Evolutionary conservation across 805 yeast genomes (phyloP).

Genomic region (Phaffomyces antillensis): DNA sequence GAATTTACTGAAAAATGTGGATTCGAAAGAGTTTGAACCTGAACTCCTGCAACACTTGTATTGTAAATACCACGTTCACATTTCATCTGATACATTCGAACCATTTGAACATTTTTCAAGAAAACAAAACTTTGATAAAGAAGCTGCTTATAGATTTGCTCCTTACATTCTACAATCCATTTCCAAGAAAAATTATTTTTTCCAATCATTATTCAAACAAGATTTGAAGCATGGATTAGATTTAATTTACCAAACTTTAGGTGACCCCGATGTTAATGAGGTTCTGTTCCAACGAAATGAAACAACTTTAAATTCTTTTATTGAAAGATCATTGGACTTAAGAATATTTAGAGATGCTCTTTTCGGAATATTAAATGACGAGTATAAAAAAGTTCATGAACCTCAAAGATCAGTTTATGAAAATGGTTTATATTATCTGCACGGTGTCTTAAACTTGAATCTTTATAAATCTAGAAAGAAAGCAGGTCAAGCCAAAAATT

Average conservation of each 20-base stretch:
- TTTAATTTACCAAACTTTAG: constrained; percentile 60
- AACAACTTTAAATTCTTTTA: constrained; percentile 36
- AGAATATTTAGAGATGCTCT: constrained; percentile 42
- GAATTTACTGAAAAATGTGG: constrained; percentile 38
- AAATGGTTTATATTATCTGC: constrained; percentile 60
- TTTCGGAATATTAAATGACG: constrained; percentile 37
- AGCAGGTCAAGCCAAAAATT: constrained; percentile 71
- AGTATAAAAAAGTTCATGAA: constrained; percentile 25
- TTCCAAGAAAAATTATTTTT: constrained; percentile 51
- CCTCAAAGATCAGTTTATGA: constrained; percentile 32
- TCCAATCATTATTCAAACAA: constrained; percentile 46
- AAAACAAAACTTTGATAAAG: constrained; percentile 31
- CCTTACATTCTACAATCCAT: constrained; percentile 49
- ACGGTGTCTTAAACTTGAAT: constrained; percentile 63
- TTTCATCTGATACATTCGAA: constrained; percentile 50
- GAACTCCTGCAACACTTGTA: constrained; percentile 72
- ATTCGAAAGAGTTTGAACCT: constrained; percentile 43
- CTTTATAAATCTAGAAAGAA: constrained; percentile 63
- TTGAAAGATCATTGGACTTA: constrained; percentile 40
- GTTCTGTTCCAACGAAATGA: constrained; percentile 40
- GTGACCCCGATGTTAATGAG: constrained; percentile 46
- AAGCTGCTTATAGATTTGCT: constrained; percentile 34
- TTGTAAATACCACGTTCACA: constrained; percentile 67
- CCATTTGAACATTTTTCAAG: constrained; percentile 62
- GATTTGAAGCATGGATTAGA: constrained; percentile 74